Evolutionary conservation across 2,329 filamentous ascomycete genomes (phyloP), one percentile per base, ranked within the genome.

Genomic region (Pseudogymnoascus sp.): DNA sequence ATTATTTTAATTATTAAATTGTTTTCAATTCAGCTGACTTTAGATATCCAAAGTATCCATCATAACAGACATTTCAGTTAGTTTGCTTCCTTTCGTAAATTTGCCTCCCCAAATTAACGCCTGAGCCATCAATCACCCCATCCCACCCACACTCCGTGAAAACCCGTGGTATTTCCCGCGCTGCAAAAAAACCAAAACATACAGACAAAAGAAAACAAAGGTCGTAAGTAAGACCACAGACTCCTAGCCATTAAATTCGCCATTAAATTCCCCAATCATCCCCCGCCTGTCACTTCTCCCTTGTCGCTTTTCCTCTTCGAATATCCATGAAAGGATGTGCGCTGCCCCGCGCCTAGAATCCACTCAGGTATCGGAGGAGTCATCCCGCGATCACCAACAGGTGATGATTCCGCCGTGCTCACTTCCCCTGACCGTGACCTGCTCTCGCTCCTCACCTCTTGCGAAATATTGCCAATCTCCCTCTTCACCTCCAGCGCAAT

Each of bases 301-400:
- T 54, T 54, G 14, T 54, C 48, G 23, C 69, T 71, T 72, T 75
- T 78, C 64, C 77, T 76, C 67, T 68, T 77, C 63, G 78, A 75
- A 67, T 82, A 82, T 14, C 76, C 78, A n/a, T 75, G 71, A 68
- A 83, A 74, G 70, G 80, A 84, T 25, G 77, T 78, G 64, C 79
- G 77, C 61, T 78, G 74, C n/a, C 82, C 81, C 0, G 81, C 80
- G 64, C 79, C 81, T 64, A 87, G 73, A 37, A 86, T 80, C 80
- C 83, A 87, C 6, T 85, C 83, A 0, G 85, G 85, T 43, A 87
- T 84, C 1, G 84, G 84, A 10, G 85, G 83, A 8, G 83, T 85
- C 76, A 86, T 78, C 41, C 78, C 79, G 77, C 80, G 81, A 80
- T 72, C 71, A 51, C 3, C 14, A 28, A 16, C 14, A 4, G 45